Evolutionary conservation across 2,329 filamentous ascomycete genomes (phyloP), one percentile per base, ranked within the genome.

Genomic region (Colletotrichum sojae): DNA sequence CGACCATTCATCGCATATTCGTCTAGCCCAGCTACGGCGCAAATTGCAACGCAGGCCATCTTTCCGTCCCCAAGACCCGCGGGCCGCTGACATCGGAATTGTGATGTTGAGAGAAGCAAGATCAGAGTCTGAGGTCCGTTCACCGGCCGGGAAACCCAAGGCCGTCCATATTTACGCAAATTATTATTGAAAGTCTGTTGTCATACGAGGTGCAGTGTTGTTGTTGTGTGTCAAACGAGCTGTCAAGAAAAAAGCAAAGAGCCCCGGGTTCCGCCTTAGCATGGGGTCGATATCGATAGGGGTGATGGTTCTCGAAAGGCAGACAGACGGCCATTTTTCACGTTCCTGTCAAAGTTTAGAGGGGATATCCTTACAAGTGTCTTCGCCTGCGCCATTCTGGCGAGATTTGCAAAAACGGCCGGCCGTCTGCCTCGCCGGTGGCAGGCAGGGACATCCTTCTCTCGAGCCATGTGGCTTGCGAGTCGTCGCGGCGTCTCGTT

Each of bases 401-500:
- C 25, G 22, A 25, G 8, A 53, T 20, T 45, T 48, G 57, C 45
- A 51, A 67, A 67, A 67, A 67, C 51, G 22, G 63, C 39, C 27
- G 20, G 52, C 56, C 36, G 39, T 55, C 63, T 39, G n/a, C 25
- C 39, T 62, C 63, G 40, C 6, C 27, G 63, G 40, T n/a, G 20
- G 20, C 10, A 25, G 46, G 48, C 52, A 62, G 67, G 63, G 63
- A 36, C 6, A 62, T 54, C 48, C 63, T 43, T 52, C 27, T 52
- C 27, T 51, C 25, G 13, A 18, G 57, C 67, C 67, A 70, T 70
- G 63, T 70, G 67, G 63, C 52, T 57, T 67, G 46, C 67, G 66
- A 69, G 66, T 69, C 66, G 65, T 69, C 54, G 31, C 31, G 31
- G 8, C 31, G 22, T 36, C 31, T 36, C 6, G 25, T 56, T 48